Conservation (phyloP, 2,329 filamentous ascomycete genomes). For the Ophiostoma ulmi region DNA sequence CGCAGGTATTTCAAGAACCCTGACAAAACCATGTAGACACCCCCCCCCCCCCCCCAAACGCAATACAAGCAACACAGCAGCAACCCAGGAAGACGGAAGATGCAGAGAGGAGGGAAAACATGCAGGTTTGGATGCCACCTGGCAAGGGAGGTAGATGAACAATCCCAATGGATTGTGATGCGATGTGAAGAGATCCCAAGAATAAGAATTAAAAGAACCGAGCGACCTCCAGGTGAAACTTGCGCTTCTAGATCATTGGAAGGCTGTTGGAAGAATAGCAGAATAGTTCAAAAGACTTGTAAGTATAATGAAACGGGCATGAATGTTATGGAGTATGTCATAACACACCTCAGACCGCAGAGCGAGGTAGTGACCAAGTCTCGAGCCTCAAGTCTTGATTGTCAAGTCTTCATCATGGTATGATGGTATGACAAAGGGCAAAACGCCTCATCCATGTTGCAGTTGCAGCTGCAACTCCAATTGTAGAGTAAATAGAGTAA, state of each 20-base stretch:
- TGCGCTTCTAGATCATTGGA: constrained; percentile 2
- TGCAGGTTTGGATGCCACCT: not conserved
- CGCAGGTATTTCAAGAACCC: not conserved
- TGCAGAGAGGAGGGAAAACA: not conserved
- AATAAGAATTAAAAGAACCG: not conserved
- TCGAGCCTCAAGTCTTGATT: not conserved
- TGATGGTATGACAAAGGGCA: constrained; percentile 1
- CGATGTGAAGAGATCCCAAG: not conserved
- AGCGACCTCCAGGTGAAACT: not conserved
- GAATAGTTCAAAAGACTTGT: not conserved
- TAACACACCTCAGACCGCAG: not conserved
- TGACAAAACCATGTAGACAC: not conserved
- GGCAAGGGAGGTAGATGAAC: not conserved
- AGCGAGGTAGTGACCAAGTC: not conserved
- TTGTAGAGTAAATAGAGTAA: not conserved
- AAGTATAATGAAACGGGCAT: not conserved
- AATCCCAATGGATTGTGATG: not conserved
- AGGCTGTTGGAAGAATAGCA: not conserved
- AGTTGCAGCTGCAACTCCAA: not conserved
- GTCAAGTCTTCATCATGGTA: not conserved
- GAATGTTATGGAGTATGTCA: not conserved
- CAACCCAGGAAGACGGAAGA: not conserved
- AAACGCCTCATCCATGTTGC: not conserved
- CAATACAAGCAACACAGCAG: not conserved
- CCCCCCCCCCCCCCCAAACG: not conserved